Base-by-base conservation (phyloP, 352 stramenopile genomes). In the Phytophthora capsici region DNA sequence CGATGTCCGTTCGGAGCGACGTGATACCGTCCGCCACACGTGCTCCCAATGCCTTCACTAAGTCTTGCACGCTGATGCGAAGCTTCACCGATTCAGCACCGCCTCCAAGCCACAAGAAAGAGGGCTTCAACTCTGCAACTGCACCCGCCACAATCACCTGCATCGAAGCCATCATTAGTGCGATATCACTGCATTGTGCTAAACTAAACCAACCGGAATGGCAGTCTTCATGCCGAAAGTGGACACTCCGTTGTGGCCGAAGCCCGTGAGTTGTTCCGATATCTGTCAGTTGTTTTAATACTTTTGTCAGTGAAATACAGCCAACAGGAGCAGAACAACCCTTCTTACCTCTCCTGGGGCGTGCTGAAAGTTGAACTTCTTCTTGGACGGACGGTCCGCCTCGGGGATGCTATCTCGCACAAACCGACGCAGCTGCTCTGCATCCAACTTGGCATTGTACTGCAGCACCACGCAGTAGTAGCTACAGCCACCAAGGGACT, bases 351-450 rank as follows among this genome's bases (percentile, higher is more conserved):
- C 67, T 60, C 69, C 77, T 12, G 83, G 67, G 5, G 89, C 89
- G 59, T 95, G 87, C 63, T 95, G 89, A 59, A 96, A 96, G 68
- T 95, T 95, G 52, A 95, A 94, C 45, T 85, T 78, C 64, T 95
- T 96, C 50, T 86, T 84, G 6, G 77, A 71, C 16, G 84, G 81
- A 37, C 85, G 80, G 6, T 79, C 63, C 16, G 41, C 51, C 44
- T 90, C 79, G 0, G 78, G 76, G 50, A 93, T 85, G 26, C 70
- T 71, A 23, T 73, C 75, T 50, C 87, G 84, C 53, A 95, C 84
- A 45, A 94, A 94, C 41, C 87, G 85, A 57, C 88, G 82, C 51
- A 95, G 83, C 69, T 93, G 85, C 66, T 95, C 87, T 0, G 78
- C 65, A 59, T 94, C 91, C 32, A 95, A 68, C 70, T 87, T 93